Base-by-base conservation (phyloP, 441 rosid species). In the Biscutella laevigata region DNA sequence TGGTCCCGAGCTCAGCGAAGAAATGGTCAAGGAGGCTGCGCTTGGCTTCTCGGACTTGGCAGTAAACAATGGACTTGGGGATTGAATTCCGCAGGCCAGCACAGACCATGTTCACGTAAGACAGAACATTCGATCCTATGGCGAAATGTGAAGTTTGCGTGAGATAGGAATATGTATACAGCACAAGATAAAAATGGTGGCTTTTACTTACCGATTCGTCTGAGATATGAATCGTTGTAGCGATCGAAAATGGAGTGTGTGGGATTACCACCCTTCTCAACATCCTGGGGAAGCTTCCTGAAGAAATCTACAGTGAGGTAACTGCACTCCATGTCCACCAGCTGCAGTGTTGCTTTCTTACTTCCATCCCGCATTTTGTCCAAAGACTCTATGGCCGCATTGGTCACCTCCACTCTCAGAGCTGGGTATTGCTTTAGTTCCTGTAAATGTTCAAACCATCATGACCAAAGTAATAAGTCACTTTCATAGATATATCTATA, bases 31-130 rank as follows among this genome's bases (percentile, higher is more conserved):
- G 94, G 52, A 91, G 76, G 79, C 87, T 72, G 43, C 91, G 66
- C 45, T 88, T 91, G 36, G 96, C 98, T 66, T 91, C 98, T 7
- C 96, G 88, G 39, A 88, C 96, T 85, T 91, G 95, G 60, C 96
- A 85, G 57, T 91, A 80, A 33, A 88, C 96, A 1, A 91, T 58
- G 37, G 98, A 91, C 72, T 91, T 91, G 2, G 95, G 96, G 36
- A 91, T 88, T 57, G 91, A 85, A 70, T 88, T 78, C 10, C 91
- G 94, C 46, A 91, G 75, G 55, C 75, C 76, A 10, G 78, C 83
- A 68, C 94, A 85, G 17, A 91, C 95, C 98, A 83, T 85, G 57
- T 79, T 88, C 59, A 91, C 95, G 17, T 91, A 91, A 1, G 96
- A 85, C 71, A 91, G 48, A 52, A 91, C 94, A 0, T 82, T 91